Evolutionary conservation across 2,329 filamentous ascomycete species (phyloP), one percentile per base, ranked within the genome.

Genomic region (Zalaria obscura): DNA sequence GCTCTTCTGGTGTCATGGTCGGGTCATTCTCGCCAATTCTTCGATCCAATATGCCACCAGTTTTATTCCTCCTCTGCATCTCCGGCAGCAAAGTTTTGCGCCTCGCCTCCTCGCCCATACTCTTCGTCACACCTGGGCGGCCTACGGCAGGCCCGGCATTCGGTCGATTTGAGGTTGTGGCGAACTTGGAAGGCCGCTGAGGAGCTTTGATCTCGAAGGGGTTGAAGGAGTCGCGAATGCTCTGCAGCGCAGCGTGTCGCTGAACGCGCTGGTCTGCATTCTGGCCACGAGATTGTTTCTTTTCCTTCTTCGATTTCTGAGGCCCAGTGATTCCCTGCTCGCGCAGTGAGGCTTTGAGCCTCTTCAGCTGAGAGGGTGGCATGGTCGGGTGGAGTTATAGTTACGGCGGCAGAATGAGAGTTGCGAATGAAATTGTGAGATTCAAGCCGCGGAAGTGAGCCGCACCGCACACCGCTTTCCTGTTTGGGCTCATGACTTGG

Each of bases 11-110:
- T 3, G 85, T 85, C 85, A 98, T 89, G 8, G 78, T 83, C 7
- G 87, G 84, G 59, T 98, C 88, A 55, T 93, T 83, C 67, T 98
- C 93, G 61, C 93, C 91, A 55, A 98, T 94, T 53, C 91, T 80
- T 54, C 86, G 77, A 70, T 98, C 91, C 40, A 94, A 64, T 47
- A 98, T 85, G 4, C 88, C 89, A 48, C 91, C 91, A 18, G 89
- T 80, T 62, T 94, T 95, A 60, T 93, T 88, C 33, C 85, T 76
- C 46, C 78, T 74, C 56, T 93, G 83, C 73, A 96, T 82, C 56
- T 96, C 89, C 31, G 85, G 78, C n/a, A 95, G 65, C 18, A 95
- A 69, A 0, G 87, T 93, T 63, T 83, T 75, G 45, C 82, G 76
- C 42, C 89, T 77, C 76, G 78, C 79, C 65, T 95, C 83, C 63